Percentiles rank a stretch among this genome's conserved stretches.
These are phyloP conservation scores for Xylaria sp. DNA, from an alignment of 2,329 filamentous ascomycete genomes.

Conservation along the genomic window DNA sequence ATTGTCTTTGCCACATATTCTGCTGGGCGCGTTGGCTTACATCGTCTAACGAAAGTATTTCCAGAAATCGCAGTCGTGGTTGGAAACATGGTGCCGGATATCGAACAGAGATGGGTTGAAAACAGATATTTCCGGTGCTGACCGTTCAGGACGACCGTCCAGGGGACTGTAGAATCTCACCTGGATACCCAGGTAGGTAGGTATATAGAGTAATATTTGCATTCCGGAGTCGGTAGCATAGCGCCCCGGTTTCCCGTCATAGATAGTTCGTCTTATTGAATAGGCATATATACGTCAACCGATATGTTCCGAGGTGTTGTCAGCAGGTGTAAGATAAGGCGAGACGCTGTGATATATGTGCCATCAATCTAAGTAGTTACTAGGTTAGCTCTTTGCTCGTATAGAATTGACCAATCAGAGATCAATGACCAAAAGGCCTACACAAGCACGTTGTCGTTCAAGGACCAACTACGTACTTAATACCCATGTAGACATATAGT, in stretches of 20 bases:
- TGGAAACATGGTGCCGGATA: conserved; percentile 81
- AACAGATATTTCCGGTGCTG: conserved; percentile 89
- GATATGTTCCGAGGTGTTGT: conserved; percentile 14
- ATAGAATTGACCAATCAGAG: conserved; percentile 33
- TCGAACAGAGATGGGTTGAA: conserved; percentile 90
- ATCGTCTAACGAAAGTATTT: conserved; percentile 87
- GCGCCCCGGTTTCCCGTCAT: conserved; percentile 16
- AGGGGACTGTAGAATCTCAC: conserved; percentile 11
- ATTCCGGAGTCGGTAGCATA: conserved; percentile 25
- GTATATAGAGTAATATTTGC: conserved; percentile 14
- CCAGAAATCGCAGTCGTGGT: conserved; percentile 88
- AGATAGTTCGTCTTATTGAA: conserved; percentile 3
- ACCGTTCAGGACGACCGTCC: conserved; percentile 32
- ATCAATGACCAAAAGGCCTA: neutral
- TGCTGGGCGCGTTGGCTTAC: conserved; percentile 84
- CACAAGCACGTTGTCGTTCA: neutral
- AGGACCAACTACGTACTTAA: neutral
- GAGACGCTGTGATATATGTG: neutral
- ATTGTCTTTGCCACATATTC: conserved; percentile 96
- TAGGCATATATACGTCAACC: conserved; percentile 9
- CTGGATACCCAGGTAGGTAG: conserved; percentile 9
- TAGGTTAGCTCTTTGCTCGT: conserved; percentile 27
- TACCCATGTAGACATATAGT: neutral
- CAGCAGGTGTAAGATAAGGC: conserved; percentile 16
- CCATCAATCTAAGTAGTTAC: conserved; percentile 2